Evolutionary conservation across 1,284 basidiomycete genomes (phyloP).

Genomic region (Papiliotrema flavescens): DNA sequence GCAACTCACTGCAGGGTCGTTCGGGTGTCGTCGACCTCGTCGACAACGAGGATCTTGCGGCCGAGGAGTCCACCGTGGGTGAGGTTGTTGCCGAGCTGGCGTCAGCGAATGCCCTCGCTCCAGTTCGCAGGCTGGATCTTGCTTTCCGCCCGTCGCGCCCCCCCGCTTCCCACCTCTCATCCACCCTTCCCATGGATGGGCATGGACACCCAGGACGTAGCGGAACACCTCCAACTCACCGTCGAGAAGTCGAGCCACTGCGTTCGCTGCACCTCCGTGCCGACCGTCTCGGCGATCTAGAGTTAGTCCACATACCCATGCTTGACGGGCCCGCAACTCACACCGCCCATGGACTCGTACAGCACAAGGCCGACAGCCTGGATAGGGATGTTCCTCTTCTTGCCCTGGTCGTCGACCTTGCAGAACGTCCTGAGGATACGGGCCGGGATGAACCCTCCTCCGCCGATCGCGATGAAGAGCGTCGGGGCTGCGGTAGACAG

Average conservation of each 20-base stretch:
- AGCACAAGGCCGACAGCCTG: constrained; percentile 86
- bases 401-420: constrained; percentile 59
- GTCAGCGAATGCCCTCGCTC: not conserved
- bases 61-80: constrained; percentile 61
- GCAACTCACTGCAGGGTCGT: constrained; percentile 74
- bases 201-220: too few species aligned
- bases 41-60: constrained; percentile 75
- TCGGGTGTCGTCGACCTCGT: constrained; percentile 91
- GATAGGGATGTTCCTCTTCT: constrained; percentile 79
- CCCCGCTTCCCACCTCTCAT: too few species aligned
- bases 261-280: constrained; percentile 78
- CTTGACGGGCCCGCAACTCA: constrained; percentile 18
- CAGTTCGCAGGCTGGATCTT: too few species aligned
- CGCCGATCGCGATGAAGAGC: constrained; percentile 48
- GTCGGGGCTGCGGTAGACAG: constrained; percentile 26
- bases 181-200: too few species aligned
- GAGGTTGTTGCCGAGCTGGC: constrained; percentile 42
- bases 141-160: too few species aligned
- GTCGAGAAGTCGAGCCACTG: constrained; percentile 68
- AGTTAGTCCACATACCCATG: not conserved
- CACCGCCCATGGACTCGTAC: constrained; percentile 77
- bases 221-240: constrained; percentile 56
- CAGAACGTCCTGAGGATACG: constrained; percentile 89
- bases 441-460: constrained; percentile 85
- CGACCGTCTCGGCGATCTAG: constrained; percentile 67